Evolutionary conservation across 2,329 filamentous ascomycete genomes (phyloP), one percentile per base, ranked within the genome.

Genomic region (Drechslerella stenobrocha): DNA sequence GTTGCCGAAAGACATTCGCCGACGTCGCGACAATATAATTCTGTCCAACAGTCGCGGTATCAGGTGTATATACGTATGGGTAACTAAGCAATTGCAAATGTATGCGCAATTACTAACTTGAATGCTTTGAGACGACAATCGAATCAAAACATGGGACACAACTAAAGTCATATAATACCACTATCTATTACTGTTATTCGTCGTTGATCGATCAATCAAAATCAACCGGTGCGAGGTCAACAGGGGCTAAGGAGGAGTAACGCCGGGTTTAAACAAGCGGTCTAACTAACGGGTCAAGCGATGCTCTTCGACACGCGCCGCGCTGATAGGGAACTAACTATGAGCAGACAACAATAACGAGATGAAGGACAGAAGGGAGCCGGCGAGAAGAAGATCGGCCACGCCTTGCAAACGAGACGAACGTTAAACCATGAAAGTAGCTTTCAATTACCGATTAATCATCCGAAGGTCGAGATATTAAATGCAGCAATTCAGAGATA

Each of bases 181-280:
- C 18, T 42, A 42, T 42, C 37, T 42, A 42, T 42, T 42, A 42
- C 37, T n/a, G 37, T 9, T n/a, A 20, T 42, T 18, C 22, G n/a
- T n/a, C n/a, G 22, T 42, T 20, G 37, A 42, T 18, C 3, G 15
- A 20, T 42, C 15, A 20, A 42, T 18, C 3, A 8, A 3, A 42
- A 42, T 20, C n/a, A 42, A 42, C 22, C 37, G 4, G 9, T 20
- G 18, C 18, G 9, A n/a, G 18, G 11, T 13, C 15, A 18, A 42
- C 7, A 42, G 37, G 22, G n/a, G 37, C 37, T 42, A 42, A 42
- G 3, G n/a, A 20, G n/a, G 37, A 42, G 9, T 3, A 42, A 42
- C 37, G 37, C 37, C 37, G n/a, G 37, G 37, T 42, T 18, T 18
- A 42, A 18, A 42, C 37, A 20, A 3, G 37, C 18, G 9, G 37